These are phyloP conservation scores for Trebouxiophyceae sp. DNA, from an alignment of 163 green algal species.

Conservation along the genomic window DNA sequence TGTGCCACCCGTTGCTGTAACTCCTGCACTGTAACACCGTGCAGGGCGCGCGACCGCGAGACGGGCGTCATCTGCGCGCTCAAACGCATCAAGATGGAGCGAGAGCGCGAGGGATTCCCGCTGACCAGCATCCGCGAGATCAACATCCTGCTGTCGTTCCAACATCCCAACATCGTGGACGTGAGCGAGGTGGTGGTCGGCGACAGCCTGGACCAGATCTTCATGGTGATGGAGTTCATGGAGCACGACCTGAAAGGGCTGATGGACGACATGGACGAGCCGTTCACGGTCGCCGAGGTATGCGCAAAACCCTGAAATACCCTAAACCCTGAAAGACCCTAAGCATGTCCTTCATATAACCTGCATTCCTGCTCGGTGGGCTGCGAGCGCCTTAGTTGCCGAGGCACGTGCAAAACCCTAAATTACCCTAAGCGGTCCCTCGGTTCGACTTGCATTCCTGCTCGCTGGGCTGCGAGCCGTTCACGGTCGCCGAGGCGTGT, in stretches of 20 bases:
- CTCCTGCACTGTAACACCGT: too few relatives aligned
- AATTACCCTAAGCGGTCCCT: too few relatives aligned
- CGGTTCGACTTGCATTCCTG: too few relatives aligned
- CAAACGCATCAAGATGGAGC: slow-evolving; percentile 85
- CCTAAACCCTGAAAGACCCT: too few relatives aligned
- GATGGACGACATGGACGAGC: slow-evolving; percentile 56
- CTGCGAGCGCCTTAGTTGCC: neutral
- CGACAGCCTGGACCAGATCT: slow-evolving; percentile 57
- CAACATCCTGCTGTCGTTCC: slow-evolving; percentile 91
- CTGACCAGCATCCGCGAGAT: slow-evolving; percentile 93
- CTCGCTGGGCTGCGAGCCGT: too few relatives aligned
- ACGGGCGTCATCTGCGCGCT: slow-evolving; percentile 7
- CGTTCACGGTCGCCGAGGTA: slow-evolving; percentile 3
- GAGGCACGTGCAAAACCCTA: too few relatives aligned
- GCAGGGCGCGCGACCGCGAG: slow-evolving; percentile 12
- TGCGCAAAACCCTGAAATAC: too few relatives aligned
- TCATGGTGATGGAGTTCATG: slow-evolving; percentile 99
- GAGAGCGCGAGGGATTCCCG: slow-evolving; percentile 89
- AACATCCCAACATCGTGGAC: slow-evolving; percentile 91
- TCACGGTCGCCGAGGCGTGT: too few relatives aligned
- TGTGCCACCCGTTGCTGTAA: neutral
- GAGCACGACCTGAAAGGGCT: slow-evolving; percentile 93
- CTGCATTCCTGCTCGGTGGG: neutral
- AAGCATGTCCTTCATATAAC: too few relatives aligned
- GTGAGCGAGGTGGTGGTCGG: slow-evolving; percentile 75